phyloP scores from a whole-genome alignment of 1,284 basidiomycete species.

The Irpex sp. region DNA sequence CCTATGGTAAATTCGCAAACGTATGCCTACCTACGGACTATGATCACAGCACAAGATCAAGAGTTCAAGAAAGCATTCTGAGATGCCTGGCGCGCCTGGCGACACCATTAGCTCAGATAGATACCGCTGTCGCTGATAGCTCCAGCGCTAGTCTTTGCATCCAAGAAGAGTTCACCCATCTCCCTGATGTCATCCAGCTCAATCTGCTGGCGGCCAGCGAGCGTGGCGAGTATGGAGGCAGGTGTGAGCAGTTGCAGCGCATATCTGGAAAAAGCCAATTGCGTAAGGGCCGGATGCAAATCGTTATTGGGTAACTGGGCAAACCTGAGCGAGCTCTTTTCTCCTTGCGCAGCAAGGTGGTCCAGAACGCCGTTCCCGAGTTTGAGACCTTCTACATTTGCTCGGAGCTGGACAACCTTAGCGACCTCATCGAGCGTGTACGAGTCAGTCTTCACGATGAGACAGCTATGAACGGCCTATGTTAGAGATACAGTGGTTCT shows the following conservation, averaged over 20 bases:
- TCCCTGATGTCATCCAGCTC: constrained; percentile 84
- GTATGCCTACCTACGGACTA: too few species aligned
- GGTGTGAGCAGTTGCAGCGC: constrained; percentile 91
- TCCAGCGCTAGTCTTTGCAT: constrained; percentile 78
- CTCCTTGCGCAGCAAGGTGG: constrained; percentile 80
- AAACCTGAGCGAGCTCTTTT: constrained; percentile 78
- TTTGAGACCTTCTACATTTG: constrained; percentile 81
- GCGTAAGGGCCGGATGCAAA: neutral
- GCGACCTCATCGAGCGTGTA: constrained; percentile 85
- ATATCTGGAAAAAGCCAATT: constrained; percentile 49
- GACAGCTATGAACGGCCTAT: constrained; percentile 50
- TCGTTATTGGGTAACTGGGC: constrained; percentile 16
- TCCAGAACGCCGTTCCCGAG: constrained; percentile 78
- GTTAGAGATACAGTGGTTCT: too few species aligned
- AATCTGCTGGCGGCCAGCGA: constrained; percentile 79
- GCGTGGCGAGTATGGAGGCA: constrained; percentile 80
- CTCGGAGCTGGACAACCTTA: constrained; percentile 82
- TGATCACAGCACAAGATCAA: too few species aligned
- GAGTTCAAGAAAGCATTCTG: too few species aligned
- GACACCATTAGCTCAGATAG: constrained; percentile 1
- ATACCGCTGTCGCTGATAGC: constrained; percentile 35
- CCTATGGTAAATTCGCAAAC: too few species aligned
- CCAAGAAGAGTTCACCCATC: constrained; percentile 91
- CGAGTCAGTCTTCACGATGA: constrained; percentile 91
- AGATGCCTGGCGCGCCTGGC: too few species aligned